Base-by-base conservation (phyloP, 257 asterid genomes). In the Parsonsia alboflavescens region DNA sequence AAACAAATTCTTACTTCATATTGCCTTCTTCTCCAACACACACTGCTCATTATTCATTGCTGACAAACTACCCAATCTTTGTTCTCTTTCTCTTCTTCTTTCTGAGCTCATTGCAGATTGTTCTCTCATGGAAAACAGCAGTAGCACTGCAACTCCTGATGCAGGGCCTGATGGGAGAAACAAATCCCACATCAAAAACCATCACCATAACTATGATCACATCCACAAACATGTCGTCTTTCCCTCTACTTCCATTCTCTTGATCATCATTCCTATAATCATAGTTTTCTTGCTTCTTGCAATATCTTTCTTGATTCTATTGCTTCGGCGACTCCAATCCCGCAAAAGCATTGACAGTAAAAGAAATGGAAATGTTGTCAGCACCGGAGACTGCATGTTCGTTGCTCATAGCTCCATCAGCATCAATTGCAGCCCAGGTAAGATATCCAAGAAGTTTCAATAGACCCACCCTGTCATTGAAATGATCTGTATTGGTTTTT, bases 311-410 rank as follows among this genome's bases (percentile, higher is more conserved):
- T 75, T 92, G 36, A 70, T 79, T 0, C 28, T 84, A 13, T 76
- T 90, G 93, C 97, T 92, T 75, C 84, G 90, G 19, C 86, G 94
- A 68, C 74, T 87, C 22, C 84, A 76, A 61, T 70, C 80, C 22
- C 58, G 85, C 1, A 83, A 80, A 39, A 71, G 63, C 68, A 78
- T 33, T 44, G 58, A 76, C 30, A 66, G 69, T 12, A 41, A 75
- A 3, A 78, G 75, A 54, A 39, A 77, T 39, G 82, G 78, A 75
- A 78, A 85, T 28, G 48, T 77, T 49, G 30, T 77, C 72, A 80
- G 75, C 80, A 76, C 80, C 69, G 72, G 46, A 36, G 85, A 84
- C 10, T 87, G 93, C 85, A 75, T 79, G 90, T 89, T 84, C 84
- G 48, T 84, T 72, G 79, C 91, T 78, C 93, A 87, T 53, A 85